Evolutionary conservation across 768 basidiomycete species (phyloP), one percentile per base, ranked within the genome.

Genomic region (Kondoa subrosea): DNA sequence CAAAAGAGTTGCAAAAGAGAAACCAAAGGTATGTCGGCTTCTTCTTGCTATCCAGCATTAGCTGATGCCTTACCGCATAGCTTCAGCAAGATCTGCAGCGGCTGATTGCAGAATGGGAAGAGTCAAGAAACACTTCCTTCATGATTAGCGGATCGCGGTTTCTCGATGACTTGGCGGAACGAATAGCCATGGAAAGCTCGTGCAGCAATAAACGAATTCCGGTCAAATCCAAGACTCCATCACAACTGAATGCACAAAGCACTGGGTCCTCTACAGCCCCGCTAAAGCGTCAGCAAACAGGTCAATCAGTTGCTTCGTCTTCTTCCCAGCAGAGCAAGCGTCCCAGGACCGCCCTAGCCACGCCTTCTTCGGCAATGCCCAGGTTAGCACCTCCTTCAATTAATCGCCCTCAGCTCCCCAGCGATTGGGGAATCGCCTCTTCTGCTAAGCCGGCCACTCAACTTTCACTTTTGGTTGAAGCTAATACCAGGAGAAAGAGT

Each of bases 1-100:
- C 66, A 97, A 96, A 77, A 81, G 92, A 31, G 91, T 99, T 16
- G 82, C 81, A 67, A 88, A 89, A 76, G 87, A 93, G 78, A 96
- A 95, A 75, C 93, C 93, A 30, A 83, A 87, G 75, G 93, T 95
- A 75, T 70, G 85, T 78, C 27, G n/a, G 27, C 31, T 14, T 27
- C 16, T 15, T 25, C 40, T 34, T 25, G 32, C 56, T 62, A 64
- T 27, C 56, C 56, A 21, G 27, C 8, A 8, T 12, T 26, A 34
- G 50, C 16, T 33, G 66, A 60, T 66, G 40, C 67, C 12, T 58
- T 27, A 30, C 21, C 30, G 1, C 26, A 1, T 71, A 96, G 92
- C 82, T 96, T 68, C 91, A 96, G 78, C 85, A 86, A 75, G 91
- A 96, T 69, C 81, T 99, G 1, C 78, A 93, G 2, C 76, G 79